These are phyloP conservation scores for Aspergillus vadensis DNA, from an alignment of 2,329 filamentous ascomycete genomes.

Conservation along the genomic window DNA sequence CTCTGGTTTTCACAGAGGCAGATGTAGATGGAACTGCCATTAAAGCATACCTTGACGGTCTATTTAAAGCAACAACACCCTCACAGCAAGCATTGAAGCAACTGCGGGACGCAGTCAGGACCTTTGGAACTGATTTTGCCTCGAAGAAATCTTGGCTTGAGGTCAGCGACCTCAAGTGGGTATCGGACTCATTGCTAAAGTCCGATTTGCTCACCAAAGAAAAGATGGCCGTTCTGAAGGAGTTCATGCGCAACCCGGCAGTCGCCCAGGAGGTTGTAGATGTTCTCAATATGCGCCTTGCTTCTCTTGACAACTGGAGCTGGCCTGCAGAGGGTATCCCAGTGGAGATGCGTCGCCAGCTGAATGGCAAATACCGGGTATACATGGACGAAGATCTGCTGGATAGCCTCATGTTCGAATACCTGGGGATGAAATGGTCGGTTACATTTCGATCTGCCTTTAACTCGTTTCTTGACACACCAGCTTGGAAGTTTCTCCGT, in stretches of 20 bases:
- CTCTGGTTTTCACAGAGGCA: constrained; percentile 53
- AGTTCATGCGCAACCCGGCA: constrained; percentile 52
- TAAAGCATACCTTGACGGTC: constrained; percentile 51
- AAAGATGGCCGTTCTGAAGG: constrained; percentile 53
- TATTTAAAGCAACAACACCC: constrained; percentile 52
- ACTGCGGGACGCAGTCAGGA: constrained; percentile 43
- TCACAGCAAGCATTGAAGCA: constrained; percentile 47
- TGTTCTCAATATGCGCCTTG: constrained; percentile 59
- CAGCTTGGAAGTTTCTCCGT: constrained; percentile 46
- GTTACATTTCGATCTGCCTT: constrained; percentile 51
- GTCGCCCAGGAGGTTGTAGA: constrained; percentile 58
- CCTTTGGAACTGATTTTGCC: constrained; percentile 37
- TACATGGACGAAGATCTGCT: constrained; percentile 62
- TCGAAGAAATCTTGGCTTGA: constrained; percentile 44
- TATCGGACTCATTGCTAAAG: constrained; percentile 53
- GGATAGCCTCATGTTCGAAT: constrained; percentile 58
- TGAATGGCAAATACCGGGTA: constrained; percentile 61
- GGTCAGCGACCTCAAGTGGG: constrained; percentile 44
- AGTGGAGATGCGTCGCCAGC: constrained; percentile 54
- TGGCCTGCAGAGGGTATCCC: constrained; percentile 52
- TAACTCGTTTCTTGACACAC: constrained; percentile 35
- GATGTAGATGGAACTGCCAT: constrained; percentile 52
- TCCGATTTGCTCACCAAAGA: constrained; percentile 56
- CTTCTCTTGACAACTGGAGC: constrained; percentile 54
- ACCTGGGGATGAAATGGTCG: constrained; percentile 56